Evolutionary conservation across 1,284 basidiomycete genomes (phyloP).

Genomic region (Ganoderma resinaceum): DNA sequence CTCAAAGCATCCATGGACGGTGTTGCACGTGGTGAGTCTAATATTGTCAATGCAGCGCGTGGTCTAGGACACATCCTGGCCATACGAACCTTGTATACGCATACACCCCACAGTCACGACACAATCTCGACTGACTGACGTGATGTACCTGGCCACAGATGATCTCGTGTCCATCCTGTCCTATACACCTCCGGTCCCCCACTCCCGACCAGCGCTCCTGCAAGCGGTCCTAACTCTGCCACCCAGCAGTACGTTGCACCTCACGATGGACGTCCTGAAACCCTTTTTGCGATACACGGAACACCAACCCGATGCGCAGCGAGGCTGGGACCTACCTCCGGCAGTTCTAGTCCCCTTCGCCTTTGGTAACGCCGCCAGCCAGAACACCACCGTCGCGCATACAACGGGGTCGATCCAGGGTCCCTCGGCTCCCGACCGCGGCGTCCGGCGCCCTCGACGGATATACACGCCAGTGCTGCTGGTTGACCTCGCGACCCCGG

Average conservation of each 20-base stretch:
- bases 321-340: conserved; percentile 92
- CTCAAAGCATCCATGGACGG: conserved; percentile 54
- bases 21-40: conserved; percentile 51
- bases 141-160: conserved; percentile 45
- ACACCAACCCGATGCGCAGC: conserved; percentile 94
- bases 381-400: conserved; percentile 13
- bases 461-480: conserved; percentile 87
- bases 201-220: conserved; percentile 76
- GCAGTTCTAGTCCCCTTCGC: conserved; percentile 72
- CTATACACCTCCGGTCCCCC: conserved; percentile 74
- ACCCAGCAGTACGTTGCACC: conserved; percentile 63
- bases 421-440: neutral
- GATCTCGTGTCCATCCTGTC: conserved; percentile 66
- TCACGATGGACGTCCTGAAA: conserved; percentile 84
- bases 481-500: conserved; percentile 92
- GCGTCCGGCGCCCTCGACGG: conserved; percentile 41
- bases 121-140: conserved; percentile 5
- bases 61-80: neutral
- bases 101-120: conserved; percentile 4
- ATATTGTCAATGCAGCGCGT: neutral
- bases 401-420: neutral
- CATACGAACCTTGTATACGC: conserved; percentile 7
- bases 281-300: conserved; percentile 93
- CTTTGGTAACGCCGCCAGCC: conserved; percentile 11
- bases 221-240: conserved; percentile 80